A percentile compares a stretch with the other conserved stretches of the same genome.
phyloP scores from a whole-genome alignment of 805 yeast species.

The Jamesozyma jinghongensis region DNA sequence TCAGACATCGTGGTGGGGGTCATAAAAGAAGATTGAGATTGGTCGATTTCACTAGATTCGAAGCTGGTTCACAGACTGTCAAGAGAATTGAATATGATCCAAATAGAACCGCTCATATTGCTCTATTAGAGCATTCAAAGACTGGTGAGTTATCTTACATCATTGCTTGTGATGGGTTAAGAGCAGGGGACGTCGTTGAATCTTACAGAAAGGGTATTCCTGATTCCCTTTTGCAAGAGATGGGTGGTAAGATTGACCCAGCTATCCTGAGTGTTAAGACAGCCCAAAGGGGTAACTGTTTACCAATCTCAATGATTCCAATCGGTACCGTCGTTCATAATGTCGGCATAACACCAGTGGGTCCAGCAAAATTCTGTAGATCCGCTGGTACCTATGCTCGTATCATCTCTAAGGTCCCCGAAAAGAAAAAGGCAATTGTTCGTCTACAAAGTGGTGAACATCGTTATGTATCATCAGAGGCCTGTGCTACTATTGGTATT shows the following conservation, averaged over 20 bases:
- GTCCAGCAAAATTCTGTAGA: conserved; percentile 82
- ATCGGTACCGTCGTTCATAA: conserved; percentile 85
- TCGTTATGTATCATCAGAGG: conserved; percentile 73
- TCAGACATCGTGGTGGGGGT: conserved; percentile 96
- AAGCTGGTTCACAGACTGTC: conserved; percentile 68
- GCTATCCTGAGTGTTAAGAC: conserved; percentile 81
- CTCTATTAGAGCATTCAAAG: conserved; percentile 58
- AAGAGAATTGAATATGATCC: conserved; percentile 93
- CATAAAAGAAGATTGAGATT: conserved; percentile 80
- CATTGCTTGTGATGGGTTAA: conserved; percentile 82
- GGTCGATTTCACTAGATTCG: conserved; percentile 63
- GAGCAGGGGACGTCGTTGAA: conserved; percentile 88
- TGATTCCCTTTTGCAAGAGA: conserved; percentile 56
- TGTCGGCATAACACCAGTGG: conserved; percentile 66
- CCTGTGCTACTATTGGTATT: conserved; percentile 89
- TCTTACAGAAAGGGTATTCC: conserved; percentile 88
- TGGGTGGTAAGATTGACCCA: conserved; percentile 90
- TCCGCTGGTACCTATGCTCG: conserved; percentile 95
- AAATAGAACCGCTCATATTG: conserved; percentile 87
- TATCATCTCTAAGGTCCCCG: conserved; percentile 67
- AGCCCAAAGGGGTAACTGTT: conserved; percentile 87
- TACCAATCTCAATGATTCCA: conserved; percentile 90
- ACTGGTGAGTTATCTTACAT: conserved; percentile 67
- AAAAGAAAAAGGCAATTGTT: conserved; percentile 61
- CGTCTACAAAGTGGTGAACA: conserved; percentile 89